These are phyloP conservation scores for Triticum aestivum DNA, from an alignment of 176 grass and related monocot species.

Conservation along the genomic window IWGSC_CS_RefSeq_v2.1 NC_057801.1:761997768-761998267, in stretches of 20 bases:
- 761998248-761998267: neutral
- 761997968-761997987: neutral
- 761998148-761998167: neutral
- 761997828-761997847: neutral
- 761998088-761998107: neutral
- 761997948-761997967: neutral
- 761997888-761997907: neutral
- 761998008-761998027: neutral
- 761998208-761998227: neutral
- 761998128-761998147: neutral
- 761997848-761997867: neutral
- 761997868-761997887: neutral
- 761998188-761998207: neutral
- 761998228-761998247: neutral
- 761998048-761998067: neutral
- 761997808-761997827: too few relatives aligned
- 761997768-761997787: too few relatives aligned
- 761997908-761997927: neutral
- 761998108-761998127: slow-evolving; percentile 6
- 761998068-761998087: neutral
- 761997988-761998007: neutral
- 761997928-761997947: neutral
- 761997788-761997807: too few relatives aligned
- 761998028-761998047: neutral
- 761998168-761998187: neutral